Evolutionary conservation across 371 early-diverging fungal genomes (phyloP), one percentile per base, ranked within the genome.

Genomic region (Mucor velutinosus): DNA sequence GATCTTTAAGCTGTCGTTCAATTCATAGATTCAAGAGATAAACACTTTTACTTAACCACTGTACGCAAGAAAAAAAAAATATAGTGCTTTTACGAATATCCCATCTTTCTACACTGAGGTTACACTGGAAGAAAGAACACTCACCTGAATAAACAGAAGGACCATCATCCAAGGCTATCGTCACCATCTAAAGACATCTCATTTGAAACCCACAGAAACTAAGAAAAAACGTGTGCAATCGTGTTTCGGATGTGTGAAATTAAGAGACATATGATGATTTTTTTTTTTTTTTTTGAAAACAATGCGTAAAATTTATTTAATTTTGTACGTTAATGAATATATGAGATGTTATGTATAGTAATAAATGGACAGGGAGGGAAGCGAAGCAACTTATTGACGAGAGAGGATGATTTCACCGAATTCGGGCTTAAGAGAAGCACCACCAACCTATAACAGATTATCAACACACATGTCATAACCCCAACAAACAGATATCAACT

Each of bases 351-450:
- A 35, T 58, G 47, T 61, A 47, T 45, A 45, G n/a, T 51, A 56
- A 56, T 27, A 56, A 32, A 32, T 27, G 37, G 43, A 30, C 14
- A 64, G 33, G 21, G 58, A 58, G 6, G 25, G 58, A 21, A 58
- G 8, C 21, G 37, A 49, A 62, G 43, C 43, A 49, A 62, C 23
- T 74, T 76, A 77, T 62, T 70, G 70, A 56, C 81, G 72, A 68
- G 92, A 86, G 59, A 79, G 79, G 75, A 90, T 83, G 70, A 94
- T 94, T 58, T 85, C 84, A 64, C 84, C 76, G 76, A 94, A 94
- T 79, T 93, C 94, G 41, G 91, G 89, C 83, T 96, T 97, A 69
- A 99, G 87, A 53, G 96, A 96, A 66, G 99, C 98, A 75, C 98
- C 98, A 76, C 99, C 99, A 64, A 99, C 73, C 73, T 71, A 71